Conservation (phyloP, 1,284 basidiomycete species). For the Tilletia walkeri region DNA sequence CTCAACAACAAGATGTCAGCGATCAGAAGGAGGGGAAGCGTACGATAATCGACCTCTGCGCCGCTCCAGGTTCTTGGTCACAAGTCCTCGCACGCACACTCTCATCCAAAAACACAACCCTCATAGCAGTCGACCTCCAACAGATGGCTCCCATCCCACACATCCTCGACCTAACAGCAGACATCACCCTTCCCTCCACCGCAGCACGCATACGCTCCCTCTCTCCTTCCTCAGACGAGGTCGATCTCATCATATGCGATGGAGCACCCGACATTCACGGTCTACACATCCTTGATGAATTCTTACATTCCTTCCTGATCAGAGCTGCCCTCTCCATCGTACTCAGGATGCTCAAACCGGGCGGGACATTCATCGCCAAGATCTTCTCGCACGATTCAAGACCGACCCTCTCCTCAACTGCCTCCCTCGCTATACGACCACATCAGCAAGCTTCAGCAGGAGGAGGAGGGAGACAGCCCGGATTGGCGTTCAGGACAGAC, state of each 20-base stretch:
- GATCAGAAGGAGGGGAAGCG: slow-evolving; percentile 4
- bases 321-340: slow-evolving; percentile 63
- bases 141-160: slow-evolving; percentile 63
- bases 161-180: slow-evolving; percentile 62
- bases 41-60: slow-evolving; percentile 63
- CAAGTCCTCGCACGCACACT: slow-evolving; percentile 56
- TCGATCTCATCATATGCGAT: slow-evolving; percentile 64
- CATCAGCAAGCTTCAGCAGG: not conserved
- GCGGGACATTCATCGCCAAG: slow-evolving; percentile 63
- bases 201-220: slow-evolving; percentile 45
- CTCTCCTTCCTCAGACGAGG: not conserved
- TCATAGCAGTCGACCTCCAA: slow-evolving; percentile 64
- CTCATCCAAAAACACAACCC: slow-evolving; percentile 43
- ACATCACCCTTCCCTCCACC: slow-evolving; percentile 62
- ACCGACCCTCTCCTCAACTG: not conserved
- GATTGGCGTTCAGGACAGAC: not conserved
- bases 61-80: slow-evolving; percentile 61
- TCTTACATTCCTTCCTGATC: slow-evolving; percentile 63
- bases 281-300: slow-evolving; percentile 64
- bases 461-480: not conserved
- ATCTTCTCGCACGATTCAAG: slow-evolving; percentile 57
- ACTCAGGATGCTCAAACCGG: slow-evolving; percentile 60
- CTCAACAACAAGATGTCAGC: not conserved
- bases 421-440: not conserved
- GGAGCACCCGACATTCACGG: slow-evolving; percentile 66